Conservation (phyloP, 23 red algal genomes). For the Gracilaria caudata region DNA sequence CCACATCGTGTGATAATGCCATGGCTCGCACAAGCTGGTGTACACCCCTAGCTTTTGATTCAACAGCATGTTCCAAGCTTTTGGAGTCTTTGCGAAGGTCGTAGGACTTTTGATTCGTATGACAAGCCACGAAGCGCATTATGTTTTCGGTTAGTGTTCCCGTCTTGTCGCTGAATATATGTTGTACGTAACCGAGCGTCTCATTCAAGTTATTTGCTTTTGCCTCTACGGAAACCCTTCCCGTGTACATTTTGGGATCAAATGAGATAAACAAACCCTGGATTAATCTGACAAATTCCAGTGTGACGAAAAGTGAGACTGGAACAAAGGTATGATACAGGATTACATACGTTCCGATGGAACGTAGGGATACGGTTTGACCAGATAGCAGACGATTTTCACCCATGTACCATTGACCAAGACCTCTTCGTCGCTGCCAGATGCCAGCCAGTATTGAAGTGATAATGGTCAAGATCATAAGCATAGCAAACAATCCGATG, state of each 20-base stretch:
- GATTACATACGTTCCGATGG: slow-evolving; percentile 88
- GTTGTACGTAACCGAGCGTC: slow-evolving; percentile 67
- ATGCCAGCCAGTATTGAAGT: slow-evolving; percentile 55
- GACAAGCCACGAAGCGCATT: slow-evolving; percentile 81
- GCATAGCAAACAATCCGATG: slow-evolving; percentile 71
- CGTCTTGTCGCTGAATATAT: slow-evolving; percentile 90
- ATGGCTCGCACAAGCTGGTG: slow-evolving; percentile 76
- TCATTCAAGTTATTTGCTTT: slow-evolving; percentile 84
- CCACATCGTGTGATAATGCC: slow-evolving; percentile 90
- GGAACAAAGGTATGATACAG: slow-evolving; percentile 86
- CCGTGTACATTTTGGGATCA: slow-evolving; percentile 73
- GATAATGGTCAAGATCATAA: slow-evolving; percentile 65
- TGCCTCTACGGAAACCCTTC: slow-evolving; percentile 32
- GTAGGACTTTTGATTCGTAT: slow-evolving; percentile 54
- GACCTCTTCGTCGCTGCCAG: slow-evolving; percentile 47
- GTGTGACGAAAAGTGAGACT: slow-evolving; percentile 87
- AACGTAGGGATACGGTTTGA: slow-evolving; percentile 24
- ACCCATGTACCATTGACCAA: slow-evolving; percentile 83
- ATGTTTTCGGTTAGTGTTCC: slow-evolving; percentile 89
- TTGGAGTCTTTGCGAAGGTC: slow-evolving; percentile 41
- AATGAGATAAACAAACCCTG: slow-evolving; percentile 78
- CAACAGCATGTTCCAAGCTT: slow-evolving; percentile 30
- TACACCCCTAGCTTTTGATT: slow-evolving; percentile 11
- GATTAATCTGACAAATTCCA: slow-evolving; percentile 85
- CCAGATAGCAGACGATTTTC: slow-evolving; percentile 56